These are phyloP conservation scores for Eimeria falciformis DNA, from an alignment of 169 alveolate genomes.

Conservation along the genomic window DNA sequence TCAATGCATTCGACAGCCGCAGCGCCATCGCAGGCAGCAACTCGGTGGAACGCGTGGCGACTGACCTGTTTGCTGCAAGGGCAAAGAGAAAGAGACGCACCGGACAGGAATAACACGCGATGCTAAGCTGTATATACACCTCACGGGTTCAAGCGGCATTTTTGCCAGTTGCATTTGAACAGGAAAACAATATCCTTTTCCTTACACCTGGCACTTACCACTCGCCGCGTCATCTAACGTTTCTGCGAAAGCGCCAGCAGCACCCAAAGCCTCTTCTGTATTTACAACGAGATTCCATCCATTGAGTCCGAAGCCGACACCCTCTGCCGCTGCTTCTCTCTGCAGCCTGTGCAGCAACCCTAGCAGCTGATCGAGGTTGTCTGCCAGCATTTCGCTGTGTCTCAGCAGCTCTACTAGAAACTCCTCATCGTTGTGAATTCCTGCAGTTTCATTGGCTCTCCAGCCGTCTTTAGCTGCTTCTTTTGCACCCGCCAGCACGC, in stretches of 20 bases:
- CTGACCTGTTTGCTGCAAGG: neutral
- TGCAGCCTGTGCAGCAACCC: neutral
- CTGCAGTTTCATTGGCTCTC: neutral
- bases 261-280: neutral
- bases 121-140: neutral
- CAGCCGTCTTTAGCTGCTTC: neutral
- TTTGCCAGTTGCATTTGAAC: neutral
- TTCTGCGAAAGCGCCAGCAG: constrained; percentile 19
- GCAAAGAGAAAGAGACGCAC: neutral
- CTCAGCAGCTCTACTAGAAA: neutral
- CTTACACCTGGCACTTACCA: neutral
- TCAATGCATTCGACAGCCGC: neutral
- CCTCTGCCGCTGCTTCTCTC: neutral
- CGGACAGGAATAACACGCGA: neutral
- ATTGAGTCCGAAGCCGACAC: neutral
- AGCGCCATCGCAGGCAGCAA: neutral
- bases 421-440: neutral
- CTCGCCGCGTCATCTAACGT: neutral
- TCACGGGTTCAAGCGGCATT: neutral
- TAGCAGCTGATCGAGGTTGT: neutral
- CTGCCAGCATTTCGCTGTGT: constrained; percentile 22
- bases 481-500: neutral
- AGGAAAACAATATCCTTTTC: neutral
- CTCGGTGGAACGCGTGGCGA: neutral
- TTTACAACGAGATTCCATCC: neutral